Conservation (phyloP, 768 basidiomycete genomes). For the Trametes gibbosa region DNA sequence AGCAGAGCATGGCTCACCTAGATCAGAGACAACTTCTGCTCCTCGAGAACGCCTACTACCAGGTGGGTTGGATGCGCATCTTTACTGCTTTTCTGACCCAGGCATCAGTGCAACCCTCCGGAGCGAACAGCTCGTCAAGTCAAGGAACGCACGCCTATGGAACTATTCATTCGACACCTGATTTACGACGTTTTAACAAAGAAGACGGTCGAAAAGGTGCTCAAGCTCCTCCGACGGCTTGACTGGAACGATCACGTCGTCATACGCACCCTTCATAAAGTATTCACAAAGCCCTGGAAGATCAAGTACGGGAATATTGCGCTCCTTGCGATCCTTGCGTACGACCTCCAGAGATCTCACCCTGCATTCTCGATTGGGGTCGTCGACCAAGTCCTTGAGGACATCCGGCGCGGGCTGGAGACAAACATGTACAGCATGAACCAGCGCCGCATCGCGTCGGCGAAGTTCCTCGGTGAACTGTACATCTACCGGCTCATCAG, state of each 20-base stretch:
- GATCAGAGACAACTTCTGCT: conserved; percentile 87
- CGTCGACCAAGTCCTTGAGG: conserved; percentile 93
- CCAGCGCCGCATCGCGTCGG: conserved; percentile 85
- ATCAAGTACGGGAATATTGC: conserved; percentile 89
- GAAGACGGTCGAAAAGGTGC: conserved; percentile 93
- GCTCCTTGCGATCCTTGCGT: conserved; percentile 90
- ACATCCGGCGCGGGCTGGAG: conserved; percentile 86
- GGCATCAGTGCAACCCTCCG: conserved; percentile 86
- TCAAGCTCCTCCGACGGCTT: conserved; percentile 88
- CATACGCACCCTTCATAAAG: conserved; percentile 69
- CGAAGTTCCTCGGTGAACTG: conserved; percentile 95
- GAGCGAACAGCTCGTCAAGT: conserved; percentile 84
- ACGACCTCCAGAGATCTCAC: conserved; percentile 92
- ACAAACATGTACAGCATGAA: conserved; percentile 94
- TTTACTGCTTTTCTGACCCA: not conserved
- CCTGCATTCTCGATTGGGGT: conserved; percentile 84
- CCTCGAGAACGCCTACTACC: conserved; percentile 98
- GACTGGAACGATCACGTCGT: conserved; percentile 85
- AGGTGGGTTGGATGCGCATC: conserved; percentile 45
- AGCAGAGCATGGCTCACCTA: conserved; percentile 90
- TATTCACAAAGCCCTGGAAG: conserved; percentile 99
- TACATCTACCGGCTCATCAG: conserved; percentile 94
- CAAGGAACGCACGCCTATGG: conserved; percentile 81
- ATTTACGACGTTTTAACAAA: conserved; percentile 90
- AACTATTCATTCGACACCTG: conserved; percentile 94